These are phyloP conservation scores for Colletotrichum sp. DNA, from an alignment of 2,329 filamentous ascomycete genomes.

Conservation along the genomic window DNA sequence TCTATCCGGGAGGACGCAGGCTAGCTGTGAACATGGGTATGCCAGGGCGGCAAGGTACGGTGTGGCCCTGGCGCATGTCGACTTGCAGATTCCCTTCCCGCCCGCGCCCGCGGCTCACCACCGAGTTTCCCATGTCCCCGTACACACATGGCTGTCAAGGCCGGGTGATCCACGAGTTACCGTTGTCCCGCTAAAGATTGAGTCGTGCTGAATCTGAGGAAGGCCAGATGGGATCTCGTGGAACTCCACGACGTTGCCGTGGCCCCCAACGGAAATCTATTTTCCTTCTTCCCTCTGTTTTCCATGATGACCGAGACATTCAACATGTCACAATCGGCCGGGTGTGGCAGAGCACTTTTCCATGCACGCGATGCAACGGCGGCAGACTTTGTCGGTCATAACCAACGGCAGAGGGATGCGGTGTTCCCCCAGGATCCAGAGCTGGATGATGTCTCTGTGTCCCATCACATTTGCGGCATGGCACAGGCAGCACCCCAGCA, in stretches of 20 bases:
- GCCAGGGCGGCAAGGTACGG: background rate
- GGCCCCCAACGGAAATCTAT: background rate
- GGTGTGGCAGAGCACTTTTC: background rate
- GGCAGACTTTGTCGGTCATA: background rate
- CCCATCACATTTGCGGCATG: background rate
- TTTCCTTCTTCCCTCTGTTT: background rate
- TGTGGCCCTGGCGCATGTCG: slow-evolving; percentile 1
- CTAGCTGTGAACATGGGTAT: slow-evolving; percentile 1
- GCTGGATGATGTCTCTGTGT: background rate
- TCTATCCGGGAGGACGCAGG: slow-evolving; percentile 1
- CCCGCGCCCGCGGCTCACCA: slow-evolving; percentile 1
- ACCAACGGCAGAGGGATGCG: background rate
- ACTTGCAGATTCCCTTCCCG: slow-evolving; percentile 12
- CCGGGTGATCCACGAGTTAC: slow-evolving; percentile 3
- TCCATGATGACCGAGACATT: background rate
- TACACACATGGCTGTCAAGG: background rate
- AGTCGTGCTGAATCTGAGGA: slow-evolving; percentile 8
- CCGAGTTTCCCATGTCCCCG: background rate
- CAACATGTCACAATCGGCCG: background rate
- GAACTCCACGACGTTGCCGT: background rate
- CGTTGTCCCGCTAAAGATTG: background rate
- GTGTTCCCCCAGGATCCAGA: background rate
- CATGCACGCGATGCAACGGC: background rate
- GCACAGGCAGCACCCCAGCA: background rate
- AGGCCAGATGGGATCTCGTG: slow-evolving; percentile 6